Base-by-base conservation (phyloP, 2,329 filamentous ascomycete species). In the Botryosphaeria dothidea region DNA sequence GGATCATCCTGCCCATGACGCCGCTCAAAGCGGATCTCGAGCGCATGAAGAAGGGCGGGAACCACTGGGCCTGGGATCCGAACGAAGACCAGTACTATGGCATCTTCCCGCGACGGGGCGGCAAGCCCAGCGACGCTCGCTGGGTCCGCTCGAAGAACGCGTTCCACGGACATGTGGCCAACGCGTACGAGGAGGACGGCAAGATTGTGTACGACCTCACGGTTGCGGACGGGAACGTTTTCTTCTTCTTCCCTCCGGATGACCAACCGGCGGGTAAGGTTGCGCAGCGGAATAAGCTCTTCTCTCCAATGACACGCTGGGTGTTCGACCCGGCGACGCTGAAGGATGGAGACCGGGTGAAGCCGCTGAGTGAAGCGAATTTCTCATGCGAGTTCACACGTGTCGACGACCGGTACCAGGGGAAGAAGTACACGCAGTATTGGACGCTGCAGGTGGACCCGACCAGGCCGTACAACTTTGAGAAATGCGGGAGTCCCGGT, bases 41-140 rank as follows among this genome's bases (percentile, higher is more conserved):
- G 6, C 68, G 77, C 4, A 65, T 80, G 68, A 76, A 77, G 67
- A 71, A 65, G 56, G 77, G 77, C 11, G 78, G 77, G 3, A 76
- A 79, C 57, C 75, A 79, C 64, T 80, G 77, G 67, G 76, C 77
- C 0, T 80, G 75, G 75, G 73, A 76, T 52, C 81, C 83, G 0
- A 74, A 83, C 2, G 83, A 86, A 69, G 83, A 86, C 69, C 83
- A 85, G 70, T 82, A 81, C 73, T 86, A 86, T 67, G 84, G 82
- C 0, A 75, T 86, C 11, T 82, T 85, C 2, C 84, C 84, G 3
- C 76, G 84, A 7, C 72, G 80, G 3, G 80, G 81, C 3, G 83
- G 79, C 0, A 84, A 82, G 67, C 77, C 79, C 0, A 82, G 15
- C 2, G 1, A 1, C 46, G 27, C 8, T 2, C 68, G 36, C 75